Conservation (phyloP, 2,329 filamentous ascomycete species). For the Pestalotiopsis fici region DNA sequence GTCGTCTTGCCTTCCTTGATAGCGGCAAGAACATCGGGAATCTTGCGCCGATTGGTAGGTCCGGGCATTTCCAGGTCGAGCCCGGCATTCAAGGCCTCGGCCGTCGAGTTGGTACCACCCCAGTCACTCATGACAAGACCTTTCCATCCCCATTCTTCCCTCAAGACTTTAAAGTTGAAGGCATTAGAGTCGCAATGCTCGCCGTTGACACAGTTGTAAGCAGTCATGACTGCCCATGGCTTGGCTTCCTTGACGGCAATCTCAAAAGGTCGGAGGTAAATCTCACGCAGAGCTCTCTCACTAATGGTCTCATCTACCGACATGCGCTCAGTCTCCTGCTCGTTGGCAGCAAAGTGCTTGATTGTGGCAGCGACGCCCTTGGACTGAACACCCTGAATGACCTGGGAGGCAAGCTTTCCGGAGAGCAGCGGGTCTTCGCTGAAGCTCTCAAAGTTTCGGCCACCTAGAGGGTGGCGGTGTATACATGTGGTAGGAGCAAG, state of each 20-base stretch:
- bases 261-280: conserved; percentile 45
- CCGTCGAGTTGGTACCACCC: conserved; percentile 37
- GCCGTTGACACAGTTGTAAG: conserved; percentile 49
- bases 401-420: conserved; percentile 42
- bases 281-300: conserved; percentile 13
- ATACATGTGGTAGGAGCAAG: conserved; percentile 64
- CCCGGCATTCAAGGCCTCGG: conserved; percentile 28
- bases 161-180: conserved; percentile 38
- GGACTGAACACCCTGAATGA: conserved; percentile 45
- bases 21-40: conserved; percentile 23
- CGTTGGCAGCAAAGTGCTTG: conserved; percentile 31
- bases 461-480: conserved; percentile 47
- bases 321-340: conserved; percentile 23
- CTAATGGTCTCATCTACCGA: conserved; percentile 8
- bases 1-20: conserved; percentile 19
- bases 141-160: conserved; percentile 45
- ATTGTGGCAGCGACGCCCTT: conserved; percentile 47
- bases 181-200: conserved; percentile 42
- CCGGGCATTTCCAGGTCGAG: conserved; percentile 32
- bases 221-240: conserved; percentile 46
- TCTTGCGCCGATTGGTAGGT: conserved; percentile 14
- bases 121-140: conserved; percentile 50
- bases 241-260: conserved; percentile 41
- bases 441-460: conserved; percentile 49
- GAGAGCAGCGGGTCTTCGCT: conserved; percentile 48